A percentile compares a stretch with the other conserved stretches of the same genome.
These are phyloP conservation scores for Kalanchoe fedtschenkoi DNA, from an alignment of 164 flowering plant genomes.

Conservation along the genomic window DNA sequence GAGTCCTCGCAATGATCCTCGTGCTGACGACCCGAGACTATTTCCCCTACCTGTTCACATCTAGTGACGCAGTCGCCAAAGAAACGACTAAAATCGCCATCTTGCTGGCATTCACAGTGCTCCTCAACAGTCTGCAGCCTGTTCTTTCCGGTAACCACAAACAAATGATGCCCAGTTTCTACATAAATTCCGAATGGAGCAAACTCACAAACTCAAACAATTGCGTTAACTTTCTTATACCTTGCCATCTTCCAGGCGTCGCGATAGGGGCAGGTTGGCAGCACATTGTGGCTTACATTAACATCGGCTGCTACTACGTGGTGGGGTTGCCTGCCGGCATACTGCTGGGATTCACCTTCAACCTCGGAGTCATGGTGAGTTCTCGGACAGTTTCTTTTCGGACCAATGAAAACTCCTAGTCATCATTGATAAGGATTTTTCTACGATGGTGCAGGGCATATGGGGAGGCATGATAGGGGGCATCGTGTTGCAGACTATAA, in stretches of 20 bases:
- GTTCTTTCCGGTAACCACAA: conserved; percentile 48
- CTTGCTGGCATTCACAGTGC: conserved; percentile 41
- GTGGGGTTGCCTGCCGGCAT: conserved; percentile 56
- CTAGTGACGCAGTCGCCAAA: conserved; percentile 31
- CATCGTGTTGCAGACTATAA: conserved; percentile 39
- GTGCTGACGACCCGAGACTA: conserved; percentile 36
- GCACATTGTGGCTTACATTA: conserved; percentile 39
- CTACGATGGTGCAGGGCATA: conserved; percentile 36
- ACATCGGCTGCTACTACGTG: conserved; percentile 48
- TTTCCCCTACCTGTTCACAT: conserved; percentile 54
- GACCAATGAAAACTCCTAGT: too few species aligned
- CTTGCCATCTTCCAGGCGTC: conserved; percentile 23
- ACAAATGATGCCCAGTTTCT: not conserved
- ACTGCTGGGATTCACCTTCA: conserved; percentile 44
- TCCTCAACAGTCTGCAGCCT: conserved; percentile 57
- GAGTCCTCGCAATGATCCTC: conserved; percentile 29
- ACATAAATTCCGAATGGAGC: not conserved
- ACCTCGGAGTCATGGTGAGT: conserved; percentile 39
- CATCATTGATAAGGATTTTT: not conserved
- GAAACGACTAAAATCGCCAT: conserved; percentile 41
- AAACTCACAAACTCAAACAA: not conserved
- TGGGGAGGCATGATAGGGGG: conserved; percentile 68
- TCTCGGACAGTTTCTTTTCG: too few species aligned
- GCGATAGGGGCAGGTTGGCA: conserved; percentile 69
- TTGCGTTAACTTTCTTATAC: not conserved